Conservation (phyloP, 2,329 filamentous ascomycete genomes). For the Colletotrichum sp. region DNA sequence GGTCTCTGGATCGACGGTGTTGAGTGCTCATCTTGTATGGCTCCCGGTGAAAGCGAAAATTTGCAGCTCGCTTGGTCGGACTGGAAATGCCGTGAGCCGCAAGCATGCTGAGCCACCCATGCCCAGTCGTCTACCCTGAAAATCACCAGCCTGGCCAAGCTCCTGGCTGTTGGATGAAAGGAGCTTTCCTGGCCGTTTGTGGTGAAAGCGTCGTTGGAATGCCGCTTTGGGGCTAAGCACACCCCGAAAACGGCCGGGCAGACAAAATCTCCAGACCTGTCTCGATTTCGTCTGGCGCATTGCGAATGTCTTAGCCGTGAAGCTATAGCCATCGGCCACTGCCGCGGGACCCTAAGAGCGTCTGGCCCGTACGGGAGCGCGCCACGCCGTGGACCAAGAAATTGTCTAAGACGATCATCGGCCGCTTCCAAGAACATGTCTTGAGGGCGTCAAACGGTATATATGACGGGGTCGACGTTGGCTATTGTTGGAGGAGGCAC, state of each 20-base stretch:
- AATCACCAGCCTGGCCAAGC: background rate
- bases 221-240: background rate
- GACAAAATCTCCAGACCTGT: background rate
- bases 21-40: background rate
- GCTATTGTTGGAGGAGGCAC: rapidly evolving
- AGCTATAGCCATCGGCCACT: background rate
- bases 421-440: background rate
- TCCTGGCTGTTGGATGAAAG: background rate
- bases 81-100: background rate
- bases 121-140: background rate
- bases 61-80: background rate
- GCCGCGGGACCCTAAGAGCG: background rate
- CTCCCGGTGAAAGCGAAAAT: background rate
- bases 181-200: background rate
- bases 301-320: background rate
- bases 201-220: background rate
- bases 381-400: background rate
- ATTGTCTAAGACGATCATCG: background rate
- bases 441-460: background rate
- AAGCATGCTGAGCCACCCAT: background rate
- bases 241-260: background rate
- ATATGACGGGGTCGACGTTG: background rate
- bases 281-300: background rate
- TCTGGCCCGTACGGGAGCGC: background rate
- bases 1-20: background rate